Base-by-base conservation (phyloP, 2,329 filamentous ascomycete species). In the Colletotrichum liaoningense region DNA sequence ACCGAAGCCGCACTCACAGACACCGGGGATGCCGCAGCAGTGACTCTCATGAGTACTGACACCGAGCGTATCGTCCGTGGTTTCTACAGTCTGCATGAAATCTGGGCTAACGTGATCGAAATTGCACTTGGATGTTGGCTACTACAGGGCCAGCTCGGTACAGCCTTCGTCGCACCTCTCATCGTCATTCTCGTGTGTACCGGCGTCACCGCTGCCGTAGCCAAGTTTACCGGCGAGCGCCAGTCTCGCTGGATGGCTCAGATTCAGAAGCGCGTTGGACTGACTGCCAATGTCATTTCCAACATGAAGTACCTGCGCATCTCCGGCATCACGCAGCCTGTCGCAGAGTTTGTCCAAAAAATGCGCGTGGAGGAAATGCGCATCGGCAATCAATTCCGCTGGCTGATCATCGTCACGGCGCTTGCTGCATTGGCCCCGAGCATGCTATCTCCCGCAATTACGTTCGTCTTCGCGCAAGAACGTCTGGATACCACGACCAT, bases 41-140 rank as follows among this genome's bases (percentile, higher is more conserved):
- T 84, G 11, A 84, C 83, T 0, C 72, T 84, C 12, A 84, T 84
- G 83, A 84, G 80, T 65, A 79, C 78, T 5, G 83, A 84, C 64
- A 75, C 82, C 5, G 83, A 84, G 63, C 78, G 80, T 16, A 80
- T 84, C 42, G 73, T 78, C 0, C 55, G 73, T 3, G 83, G 83
- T 0, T 76, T 81, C 19, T 65, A 77, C 1, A 55, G 65, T 4
- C 42, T 83, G 1, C 82, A 84, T 67, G 79, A 83, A 14, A 77
- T 80, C 12, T 84, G 83, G 83, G 79, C 81, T 4, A 80, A 77
- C 59, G 46, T 74, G 1, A 72, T 83, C 19, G 78, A 84, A 60
- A 78, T 82, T 0, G 79, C 74, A 0, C 70, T 84, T 1, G 81
- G 80, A 0, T 77, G 77, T 33, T 84, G 79, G 78, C 69, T 84